phyloP scores from a whole-genome alignment of 352 stramenopile genomes.

The Halophytophthora batemanensis region DNA sequence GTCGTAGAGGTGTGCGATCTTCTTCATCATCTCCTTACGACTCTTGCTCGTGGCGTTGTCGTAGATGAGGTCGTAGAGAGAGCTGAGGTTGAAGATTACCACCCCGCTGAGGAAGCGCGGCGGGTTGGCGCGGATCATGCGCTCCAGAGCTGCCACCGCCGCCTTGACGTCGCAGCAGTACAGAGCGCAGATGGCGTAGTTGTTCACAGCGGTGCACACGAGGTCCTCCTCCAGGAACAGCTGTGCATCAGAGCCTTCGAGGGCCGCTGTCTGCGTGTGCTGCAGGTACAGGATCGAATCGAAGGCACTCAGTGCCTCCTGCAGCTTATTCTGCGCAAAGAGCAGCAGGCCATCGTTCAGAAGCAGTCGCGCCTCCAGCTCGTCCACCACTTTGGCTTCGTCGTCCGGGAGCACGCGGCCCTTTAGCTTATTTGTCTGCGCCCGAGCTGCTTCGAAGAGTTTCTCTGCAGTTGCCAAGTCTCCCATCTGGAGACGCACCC shows the following conservation, averaged over 20 bases:
- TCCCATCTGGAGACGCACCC: constrained; percentile 76
- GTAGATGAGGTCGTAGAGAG: constrained; percentile 75
- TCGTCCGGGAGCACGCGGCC: neutral
- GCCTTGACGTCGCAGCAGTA: constrained; percentile 80
- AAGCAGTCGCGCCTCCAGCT: constrained; percentile 52
- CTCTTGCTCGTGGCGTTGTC: constrained; percentile 75
- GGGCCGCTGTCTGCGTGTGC: constrained; percentile 13
- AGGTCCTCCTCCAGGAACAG: constrained; percentile 66
- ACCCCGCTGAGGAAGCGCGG: constrained; percentile 63
- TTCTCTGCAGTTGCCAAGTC: constrained; percentile 55
- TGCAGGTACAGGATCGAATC: constrained; percentile 58
- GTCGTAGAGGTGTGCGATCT: constrained; percentile 66
- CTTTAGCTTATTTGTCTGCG: constrained; percentile 24
- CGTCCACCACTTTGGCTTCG: constrained; percentile 14
- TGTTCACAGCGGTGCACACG: constrained; percentile 73
- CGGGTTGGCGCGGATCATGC: constrained; percentile 68
- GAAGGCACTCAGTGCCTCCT: constrained; percentile 74
- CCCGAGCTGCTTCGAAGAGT: constrained; percentile 47
- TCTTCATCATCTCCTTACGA: constrained; percentile 84
- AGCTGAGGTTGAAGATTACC: constrained; percentile 80
- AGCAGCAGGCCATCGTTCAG: constrained; percentile 73
- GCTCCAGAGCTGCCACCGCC: constrained; percentile 63
- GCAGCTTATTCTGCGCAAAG: constrained; percentile 78
- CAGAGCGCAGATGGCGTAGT: constrained; percentile 76
- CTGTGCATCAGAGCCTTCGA: constrained; percentile 24